Evolutionary conservation across 2,329 filamentous ascomycete genomes (phyloP), one percentile per base, ranked within the genome.

Genomic region (Beauveria medogensis): DNA sequence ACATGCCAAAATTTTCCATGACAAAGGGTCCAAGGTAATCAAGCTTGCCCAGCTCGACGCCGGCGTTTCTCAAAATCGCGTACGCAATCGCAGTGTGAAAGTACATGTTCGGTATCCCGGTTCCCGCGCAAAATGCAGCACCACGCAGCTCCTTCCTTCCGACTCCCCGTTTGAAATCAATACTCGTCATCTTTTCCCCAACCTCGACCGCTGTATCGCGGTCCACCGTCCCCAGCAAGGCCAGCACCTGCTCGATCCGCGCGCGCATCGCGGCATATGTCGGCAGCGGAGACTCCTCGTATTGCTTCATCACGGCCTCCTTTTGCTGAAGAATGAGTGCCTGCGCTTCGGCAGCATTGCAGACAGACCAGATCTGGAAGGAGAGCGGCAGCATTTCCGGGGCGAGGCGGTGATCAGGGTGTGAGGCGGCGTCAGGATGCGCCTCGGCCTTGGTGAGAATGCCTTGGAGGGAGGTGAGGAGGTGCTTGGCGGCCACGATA

Each of bases 71-170:
- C 68, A 88, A 67, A 61, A 89, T 83, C 20, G 71, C 75, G 72
- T 89, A 89, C 9, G 82, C 77, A 12, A 78, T 85, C 3, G 71
- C 77, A 18, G 82, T 64, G 68, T 89, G 87, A 72, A 89, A 90
- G 74, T 78, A 87, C 66, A 87, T 72, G 67, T 88, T 87, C 22
- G 86, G 84, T 50, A 85, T 61, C 3, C 71, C 76, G 69, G 78
- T 83, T 2, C 72, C 72, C 37, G 71, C 67, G 26, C 82, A 67
- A 67, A 82, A 88, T 1, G 74, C 70, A 48, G 64, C 37, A 46
- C 65, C 68, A 40, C 66, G 61, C 46, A 74, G 57, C 44, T 67
- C 43, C 30, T 62, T 66, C 22, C 54, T 64, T 59, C 67, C 58
- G 5, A 28, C 69, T 24, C 63, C 61, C 20, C 68, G 64, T 1